A percentile compares a stretch with the other conserved stretches of the same genome.
Conservation (phyloP, 1,139 yeast species). For the Ashbya aceris region DNA sequence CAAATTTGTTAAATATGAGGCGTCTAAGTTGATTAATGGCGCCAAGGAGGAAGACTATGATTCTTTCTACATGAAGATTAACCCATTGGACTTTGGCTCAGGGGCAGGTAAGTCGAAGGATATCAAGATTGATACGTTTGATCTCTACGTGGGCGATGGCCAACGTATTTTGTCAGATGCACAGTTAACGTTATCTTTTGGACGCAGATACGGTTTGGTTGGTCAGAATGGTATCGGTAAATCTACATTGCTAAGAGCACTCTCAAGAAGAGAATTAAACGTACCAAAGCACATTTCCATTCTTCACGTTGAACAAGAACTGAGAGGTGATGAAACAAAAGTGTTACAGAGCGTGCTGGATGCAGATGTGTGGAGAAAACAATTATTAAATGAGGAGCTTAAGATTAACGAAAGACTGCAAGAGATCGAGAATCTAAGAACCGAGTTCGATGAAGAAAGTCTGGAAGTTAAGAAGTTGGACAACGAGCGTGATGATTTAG, state of each 20-base stretch:
- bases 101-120: conserved; percentile 94
- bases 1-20: conserved; percentile 80
- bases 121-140: conserved; percentile 85
- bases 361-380: conserved; percentile 99
- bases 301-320: conserved; percentile 95
- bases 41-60: conserved; percentile 68
- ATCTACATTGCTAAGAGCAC: conserved; percentile 82
- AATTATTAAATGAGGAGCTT: conserved; percentile 64
- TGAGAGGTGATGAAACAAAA: conserved; percentile 80
- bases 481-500: conserved; percentile 82
- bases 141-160: conserved; percentile 90
- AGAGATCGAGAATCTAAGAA: conserved; percentile 62
- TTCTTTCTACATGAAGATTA: conserved; percentile 86
- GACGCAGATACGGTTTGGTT: conserved; percentile 92
- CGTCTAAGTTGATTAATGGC: conserved; percentile 72
- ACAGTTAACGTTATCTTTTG: conserved; percentile 75
- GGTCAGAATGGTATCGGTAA: conserved; percentile 99
- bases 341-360: conserved; percentile 92
- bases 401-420: conserved; percentile 64
- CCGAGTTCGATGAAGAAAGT: conserved; percentile 74
- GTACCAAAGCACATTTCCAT: conserved; percentile 93
- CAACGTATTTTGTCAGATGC: conserved; percentile 87
- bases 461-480: conserved; percentile 73
- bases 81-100: conserved; percentile 85
- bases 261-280: conserved; percentile 85